Conservation (phyloP, 768 basidiomycete genomes). For the Leccinum uliginosum region DNA sequence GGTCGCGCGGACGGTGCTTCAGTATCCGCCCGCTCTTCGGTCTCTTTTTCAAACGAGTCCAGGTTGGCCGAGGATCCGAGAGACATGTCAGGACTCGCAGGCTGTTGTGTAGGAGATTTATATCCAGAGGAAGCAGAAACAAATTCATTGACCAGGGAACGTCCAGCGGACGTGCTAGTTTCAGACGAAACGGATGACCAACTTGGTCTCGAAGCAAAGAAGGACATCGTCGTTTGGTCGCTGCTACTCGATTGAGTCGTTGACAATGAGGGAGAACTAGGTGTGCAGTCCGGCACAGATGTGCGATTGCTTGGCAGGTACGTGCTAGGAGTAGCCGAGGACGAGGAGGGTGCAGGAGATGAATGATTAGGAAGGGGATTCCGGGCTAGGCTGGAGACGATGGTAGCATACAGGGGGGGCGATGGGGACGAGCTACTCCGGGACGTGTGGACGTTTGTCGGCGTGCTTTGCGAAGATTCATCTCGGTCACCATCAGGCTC, state of each 20-base stretch:
- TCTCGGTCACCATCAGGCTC: slow-evolving; percentile 3
- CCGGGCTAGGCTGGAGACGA: slow-evolving; percentile 19
- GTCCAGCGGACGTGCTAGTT: slow-evolving; percentile 7
- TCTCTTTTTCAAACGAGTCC: slow-evolving; percentile 15
- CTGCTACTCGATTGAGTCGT: slow-evolving; percentile 11
- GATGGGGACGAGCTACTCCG: slow-evolving; percentile 10
- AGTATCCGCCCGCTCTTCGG: slow-evolving; percentile 14
- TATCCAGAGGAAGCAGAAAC: slow-evolving; percentile 6
- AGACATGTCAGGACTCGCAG: slow-evolving; percentile 25
- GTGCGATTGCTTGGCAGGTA: slow-evolving; percentile 12
- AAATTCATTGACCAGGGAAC: slow-evolving; percentile 15
- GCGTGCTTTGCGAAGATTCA: slow-evolving; percentile 1
- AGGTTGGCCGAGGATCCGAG: slow-evolving; percentile 10
- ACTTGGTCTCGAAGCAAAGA: slow-evolving; percentile 16
- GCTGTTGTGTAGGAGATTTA: slow-evolving; percentile 16
- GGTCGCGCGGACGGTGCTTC: slow-evolving; percentile 15
- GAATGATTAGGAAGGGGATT: slow-evolving; percentile 10
- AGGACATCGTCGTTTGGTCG: slow-evolving; percentile 11
- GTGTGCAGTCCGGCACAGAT: slow-evolving; percentile 8
- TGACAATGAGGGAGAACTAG: slow-evolving; percentile 14
- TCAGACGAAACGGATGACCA: slow-evolving; percentile 27
- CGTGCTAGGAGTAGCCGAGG: slow-evolving; percentile 2
- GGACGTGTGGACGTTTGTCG: slow-evolving; percentile 6
- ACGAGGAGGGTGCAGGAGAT: slow-evolving; percentile 5
- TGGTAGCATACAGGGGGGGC: slow-evolving; percentile 24